Percentiles rank a stretch among this genome's conserved stretches.
These are phyloP conservation scores for Pseudogymnoascus sp. DNA, from an alignment of 2,329 filamentous ascomycete genomes.

Conservation along the genomic window DNA sequence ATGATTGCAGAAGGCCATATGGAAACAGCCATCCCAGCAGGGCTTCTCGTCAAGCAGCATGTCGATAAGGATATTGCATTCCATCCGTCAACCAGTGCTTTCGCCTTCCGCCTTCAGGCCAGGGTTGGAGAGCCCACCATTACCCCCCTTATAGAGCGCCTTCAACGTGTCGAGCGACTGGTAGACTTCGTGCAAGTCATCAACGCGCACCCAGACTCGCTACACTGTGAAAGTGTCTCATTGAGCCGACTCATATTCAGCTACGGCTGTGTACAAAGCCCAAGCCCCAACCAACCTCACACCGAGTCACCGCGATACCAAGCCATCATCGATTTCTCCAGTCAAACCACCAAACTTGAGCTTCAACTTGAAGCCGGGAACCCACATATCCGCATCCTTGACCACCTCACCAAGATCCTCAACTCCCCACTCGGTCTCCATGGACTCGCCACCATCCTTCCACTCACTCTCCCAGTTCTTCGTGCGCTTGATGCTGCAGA, in stretches of 20 bases:
- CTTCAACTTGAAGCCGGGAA: slow-evolving; percentile 54
- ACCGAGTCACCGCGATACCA: slow-evolving; percentile 34
- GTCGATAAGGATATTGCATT: slow-evolving; percentile 28
- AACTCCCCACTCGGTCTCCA: slow-evolving; percentile 44
- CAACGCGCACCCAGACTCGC: slow-evolving; percentile 43
- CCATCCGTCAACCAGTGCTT: slow-evolving; percentile 20
- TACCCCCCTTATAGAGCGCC: slow-evolving; percentile 21
- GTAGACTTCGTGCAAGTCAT: slow-evolving; percentile 62
- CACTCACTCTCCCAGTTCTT: slow-evolving; percentile 56
- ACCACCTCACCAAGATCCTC: slow-evolving; percentile 48
- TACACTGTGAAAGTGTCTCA: slow-evolving; percentile 50
- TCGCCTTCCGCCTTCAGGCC: slow-evolving; percentile 26
- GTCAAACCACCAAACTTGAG: slow-evolving; percentile 37
- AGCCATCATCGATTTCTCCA: slow-evolving; percentile 50
- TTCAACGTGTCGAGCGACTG: slow-evolving; percentile 56
- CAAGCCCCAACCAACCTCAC: slow-evolving; percentile 12
- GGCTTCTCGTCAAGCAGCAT: slow-evolving; percentile 22
- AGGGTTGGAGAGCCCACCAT: slow-evolving; percentile 25
- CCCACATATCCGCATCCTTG: slow-evolving; percentile 56
- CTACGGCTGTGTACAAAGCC: slow-evolving; percentile 41
- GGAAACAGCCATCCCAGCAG: slow-evolving; percentile 18
- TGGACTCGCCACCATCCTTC: slow-evolving; percentile 45
- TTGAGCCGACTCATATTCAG: slow-evolving; percentile 57
- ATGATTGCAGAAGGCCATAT: slow-evolving; percentile 27
- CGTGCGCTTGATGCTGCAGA: slow-evolving; percentile 53